These are phyloP conservation scores for Chalciporus chontae DNA, from an alignment of 768 basidiomycete genomes.

Conservation along the genomic window DNA sequence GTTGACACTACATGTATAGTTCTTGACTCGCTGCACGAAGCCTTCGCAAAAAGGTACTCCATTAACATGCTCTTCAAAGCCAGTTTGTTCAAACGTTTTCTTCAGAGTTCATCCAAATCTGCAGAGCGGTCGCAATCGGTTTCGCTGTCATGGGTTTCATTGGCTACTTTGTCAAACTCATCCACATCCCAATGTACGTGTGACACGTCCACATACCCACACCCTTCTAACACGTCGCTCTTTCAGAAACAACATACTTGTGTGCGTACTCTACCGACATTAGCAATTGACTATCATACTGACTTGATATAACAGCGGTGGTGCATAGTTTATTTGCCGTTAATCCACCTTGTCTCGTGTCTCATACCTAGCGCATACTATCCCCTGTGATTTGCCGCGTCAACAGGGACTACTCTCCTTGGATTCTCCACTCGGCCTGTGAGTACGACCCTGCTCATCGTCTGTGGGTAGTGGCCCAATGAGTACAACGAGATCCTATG, in stretches of 20 bases:
- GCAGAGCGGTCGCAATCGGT: conserved; percentile 93
- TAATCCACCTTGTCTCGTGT: conserved; percentile 7
- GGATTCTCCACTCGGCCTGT: neutral
- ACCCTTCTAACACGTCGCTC: conserved; percentile 10
- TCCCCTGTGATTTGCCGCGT: too few species aligned
- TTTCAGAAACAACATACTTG: conserved; percentile 90
- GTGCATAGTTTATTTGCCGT: conserved; percentile 49
- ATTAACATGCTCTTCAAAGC: neutral
- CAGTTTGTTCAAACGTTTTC: conserved; percentile 1
- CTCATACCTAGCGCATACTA: conserved; percentile 12
- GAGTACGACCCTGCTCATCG: neutral
- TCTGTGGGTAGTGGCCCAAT: neutral
- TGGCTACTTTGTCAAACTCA: conserved; percentile 97
- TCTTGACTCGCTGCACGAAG: conserved; percentile 96
- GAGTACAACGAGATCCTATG: conserved; percentile 1
- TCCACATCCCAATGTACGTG: conserved; percentile 96
- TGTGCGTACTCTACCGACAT: conserved; percentile 57
- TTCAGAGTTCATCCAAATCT: conserved; percentile 91
- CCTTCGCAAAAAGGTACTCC: conserved; percentile 85
- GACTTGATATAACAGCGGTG: conserved; percentile 51
- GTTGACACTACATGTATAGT: conserved; percentile 45
- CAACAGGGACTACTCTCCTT: too few species aligned
- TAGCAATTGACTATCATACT: conserved; percentile 20
- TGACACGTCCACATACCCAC: neutral
- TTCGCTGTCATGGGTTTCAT: conserved; percentile 99